phyloP scores from a whole-genome alignment of 352 stramenopile species.

The Pythium insidiosum region DNA sequence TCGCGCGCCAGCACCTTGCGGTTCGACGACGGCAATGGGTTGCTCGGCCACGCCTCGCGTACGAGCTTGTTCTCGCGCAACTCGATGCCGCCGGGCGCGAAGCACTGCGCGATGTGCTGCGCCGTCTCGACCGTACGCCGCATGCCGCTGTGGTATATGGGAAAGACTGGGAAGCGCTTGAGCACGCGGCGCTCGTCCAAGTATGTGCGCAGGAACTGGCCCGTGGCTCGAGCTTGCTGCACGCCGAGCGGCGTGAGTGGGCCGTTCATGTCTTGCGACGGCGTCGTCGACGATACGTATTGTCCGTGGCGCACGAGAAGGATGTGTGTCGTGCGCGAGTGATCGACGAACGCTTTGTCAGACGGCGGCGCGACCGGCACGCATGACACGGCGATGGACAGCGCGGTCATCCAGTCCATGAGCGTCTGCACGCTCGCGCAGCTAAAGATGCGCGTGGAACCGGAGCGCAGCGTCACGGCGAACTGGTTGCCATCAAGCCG shows the following conservation, averaged over 20 bases:
- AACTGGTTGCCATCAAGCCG: slow-evolving; percentile 34
- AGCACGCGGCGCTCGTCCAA: slow-evolving; percentile 33
- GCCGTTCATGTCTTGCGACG: slow-evolving; percentile 40
- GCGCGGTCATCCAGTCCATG: slow-evolving; percentile 73
- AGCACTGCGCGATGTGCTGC: slow-evolving; percentile 27
- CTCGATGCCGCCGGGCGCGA: slow-evolving; percentile 24
- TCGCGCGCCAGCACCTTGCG: slow-evolving; percentile 53
- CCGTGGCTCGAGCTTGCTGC: slow-evolving; percentile 34
- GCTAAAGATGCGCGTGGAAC: slow-evolving; percentile 25
- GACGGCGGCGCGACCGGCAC: slow-evolving; percentile 25
- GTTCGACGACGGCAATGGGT: slow-evolving; percentile 53
- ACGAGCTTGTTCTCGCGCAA: slow-evolving; percentile 62
- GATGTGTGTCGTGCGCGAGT: slow-evolving; percentile 60
- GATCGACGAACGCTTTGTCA: slow-evolving; percentile 46
- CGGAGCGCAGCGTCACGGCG: slow-evolving; percentile 19
- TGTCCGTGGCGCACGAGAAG: slow-evolving; percentile 64
- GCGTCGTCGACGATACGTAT: slow-evolving; percentile 38
- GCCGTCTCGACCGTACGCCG: slow-evolving; percentile 44
- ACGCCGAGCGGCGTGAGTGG: slow-evolving; percentile 47
- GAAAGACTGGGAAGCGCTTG: slow-evolving; percentile 48
- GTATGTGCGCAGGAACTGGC: slow-evolving; percentile 44
- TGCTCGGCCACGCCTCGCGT: slow-evolving; percentile 57
- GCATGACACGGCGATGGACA: slow-evolving; percentile 40
- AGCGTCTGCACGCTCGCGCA: slow-evolving; percentile 43
- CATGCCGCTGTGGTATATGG: slow-evolving; percentile 53